phyloP scores from a whole-genome alignment of 1,139 yeast genomes.

The Nakaseomyces uthaithaninus region DNA sequence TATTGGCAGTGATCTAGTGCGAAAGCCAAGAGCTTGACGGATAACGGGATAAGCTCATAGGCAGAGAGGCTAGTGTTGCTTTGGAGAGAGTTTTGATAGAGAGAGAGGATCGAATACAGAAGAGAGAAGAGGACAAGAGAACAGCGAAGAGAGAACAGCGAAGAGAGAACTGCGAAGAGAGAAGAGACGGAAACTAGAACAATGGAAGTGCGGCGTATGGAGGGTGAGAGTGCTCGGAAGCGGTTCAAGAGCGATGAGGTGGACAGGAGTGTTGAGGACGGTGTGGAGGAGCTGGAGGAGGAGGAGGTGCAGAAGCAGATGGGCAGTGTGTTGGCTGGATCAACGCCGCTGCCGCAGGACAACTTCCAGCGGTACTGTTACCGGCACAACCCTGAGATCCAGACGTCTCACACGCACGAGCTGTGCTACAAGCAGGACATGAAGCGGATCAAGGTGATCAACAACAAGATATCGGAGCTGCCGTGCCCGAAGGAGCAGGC shows the following conservation, averaged over 20 bases:
- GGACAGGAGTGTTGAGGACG: conserved; percentile 2
- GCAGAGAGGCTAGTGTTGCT: no score
- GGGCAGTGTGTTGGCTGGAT: conserved; percentile 6
- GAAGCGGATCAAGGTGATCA: conserved; percentile 47
- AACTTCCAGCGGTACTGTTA: conserved; percentile 56
- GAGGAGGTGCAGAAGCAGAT: conserved; percentile 6
- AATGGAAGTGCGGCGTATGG: conserved; percentile 1
- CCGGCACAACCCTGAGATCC: conserved; percentile 76
- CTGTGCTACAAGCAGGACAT: conserved; percentile 42
- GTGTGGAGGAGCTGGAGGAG: conserved; percentile 1
- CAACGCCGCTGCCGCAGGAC: conserved; percentile 22
- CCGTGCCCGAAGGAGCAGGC: conserved; percentile 65
- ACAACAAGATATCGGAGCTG: conserved; percentile 64
- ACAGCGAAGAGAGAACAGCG: no score
- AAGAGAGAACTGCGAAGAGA: not conserved
- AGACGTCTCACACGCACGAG: conserved; percentile 33
- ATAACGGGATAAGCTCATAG: no score
- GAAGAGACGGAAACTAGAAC: not conserved
- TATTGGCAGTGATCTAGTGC: no score
- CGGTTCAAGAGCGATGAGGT: conserved; percentile 1
- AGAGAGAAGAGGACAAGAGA: no score
- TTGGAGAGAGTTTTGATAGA: no score
- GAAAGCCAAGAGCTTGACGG: no score
- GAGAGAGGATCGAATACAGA: no score
- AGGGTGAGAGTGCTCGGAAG: not conserved